Percentiles rank a stretch among this genome's conserved stretches.
Evolutionary conservation across 225 moss, liverwort and hornwort genomes (phyloP).

Genomic region (Anthoceros angustus): DNA sequence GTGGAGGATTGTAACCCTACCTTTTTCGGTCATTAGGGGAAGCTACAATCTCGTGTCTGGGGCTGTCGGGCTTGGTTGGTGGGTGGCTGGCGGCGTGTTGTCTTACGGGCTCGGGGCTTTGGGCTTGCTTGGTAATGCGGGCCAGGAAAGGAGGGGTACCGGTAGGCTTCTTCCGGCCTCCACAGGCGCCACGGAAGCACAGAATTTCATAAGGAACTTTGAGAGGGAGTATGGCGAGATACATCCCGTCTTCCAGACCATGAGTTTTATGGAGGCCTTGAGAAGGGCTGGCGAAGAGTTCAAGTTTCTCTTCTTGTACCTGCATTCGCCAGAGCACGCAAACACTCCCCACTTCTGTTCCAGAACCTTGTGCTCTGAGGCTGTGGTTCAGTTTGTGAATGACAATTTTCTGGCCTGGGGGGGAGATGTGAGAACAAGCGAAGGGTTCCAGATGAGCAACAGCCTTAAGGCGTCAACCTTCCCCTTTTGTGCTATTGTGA

Average conservation of each 20-base stretch:
- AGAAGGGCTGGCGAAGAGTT: slow-evolving; percentile 79
- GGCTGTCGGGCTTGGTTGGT: slow-evolving; percentile 80
- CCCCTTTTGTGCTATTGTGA: slow-evolving; percentile 93
- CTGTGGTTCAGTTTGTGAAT: slow-evolving; percentile 67
- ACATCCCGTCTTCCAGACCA: slow-evolving; percentile 63
- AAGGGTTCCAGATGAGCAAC: slow-evolving; percentile 97
- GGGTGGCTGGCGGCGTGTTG: slow-evolving; percentile 73
- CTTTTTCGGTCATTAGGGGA: slow-evolving; percentile 77
- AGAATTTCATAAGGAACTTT: slow-evolving; percentile 62
- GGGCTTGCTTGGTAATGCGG: slow-evolving; percentile 31
- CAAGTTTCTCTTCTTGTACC: slow-evolving; percentile 89
- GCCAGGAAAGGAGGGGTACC: slow-evolving; percentile 30
- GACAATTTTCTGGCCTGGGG: slow-evolving; percentile 98
- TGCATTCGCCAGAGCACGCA: slow-evolving; percentile 91
- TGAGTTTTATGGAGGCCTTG: slow-evolving; percentile 85
- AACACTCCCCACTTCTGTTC: slow-evolving; percentile 87
- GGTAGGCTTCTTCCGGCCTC: slow-evolving; percentile 32
- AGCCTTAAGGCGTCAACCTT: slow-evolving; percentile 93
- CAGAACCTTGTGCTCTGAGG: slow-evolving; percentile 55
- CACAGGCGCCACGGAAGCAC: slow-evolving; percentile 59
- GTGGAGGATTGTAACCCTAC: slow-evolving; percentile 77
- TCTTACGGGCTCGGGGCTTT: slow-evolving; percentile 71
- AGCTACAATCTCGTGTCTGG: slow-evolving; percentile 81
- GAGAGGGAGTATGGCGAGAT: slow-evolving; percentile 74
- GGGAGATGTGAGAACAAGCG: slow-evolving; percentile 82